phyloP scores from a whole-genome alignment of 352 stramenopile species.

The Phytophthora fragariaefolia region DNA sequence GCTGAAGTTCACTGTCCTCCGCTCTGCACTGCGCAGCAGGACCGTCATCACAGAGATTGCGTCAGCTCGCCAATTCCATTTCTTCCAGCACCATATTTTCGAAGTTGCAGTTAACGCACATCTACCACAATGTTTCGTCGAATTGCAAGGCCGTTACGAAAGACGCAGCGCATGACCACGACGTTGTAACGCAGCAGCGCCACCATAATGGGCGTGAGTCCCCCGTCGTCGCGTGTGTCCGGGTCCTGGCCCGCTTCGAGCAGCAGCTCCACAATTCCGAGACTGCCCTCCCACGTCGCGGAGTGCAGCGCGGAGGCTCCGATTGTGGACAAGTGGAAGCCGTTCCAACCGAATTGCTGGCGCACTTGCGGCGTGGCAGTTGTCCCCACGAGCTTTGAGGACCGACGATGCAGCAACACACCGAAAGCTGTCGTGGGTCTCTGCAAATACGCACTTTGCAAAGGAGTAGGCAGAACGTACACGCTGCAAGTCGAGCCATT shows the following conservation, averaged over 20 bases:
- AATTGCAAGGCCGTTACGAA: conserved; percentile 16
- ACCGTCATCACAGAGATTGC: too few species aligned
- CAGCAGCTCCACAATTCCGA: conserved; percentile 14
- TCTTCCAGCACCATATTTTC: too few species aligned
- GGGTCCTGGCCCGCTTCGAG: conserved; percentile 23
- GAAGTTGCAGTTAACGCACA: conserved; percentile 11
- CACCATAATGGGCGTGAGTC: conserved; percentile 33
- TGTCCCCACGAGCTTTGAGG: conserved; percentile 6
- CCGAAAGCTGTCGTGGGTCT: conserved; percentile 4
- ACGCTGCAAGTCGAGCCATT: conserved; percentile 29
- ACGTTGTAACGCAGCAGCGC: conserved; percentile 26
- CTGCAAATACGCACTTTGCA: too few species aligned
- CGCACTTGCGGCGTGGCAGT: background rate
- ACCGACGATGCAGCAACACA: conserved; percentile 5
- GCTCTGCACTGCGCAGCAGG: too few species aligned
- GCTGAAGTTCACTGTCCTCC: too few species aligned
- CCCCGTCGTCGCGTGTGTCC: conserved; percentile 23
- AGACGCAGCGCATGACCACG: conserved; percentile 30
- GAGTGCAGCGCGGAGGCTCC: conserved; percentile 31
- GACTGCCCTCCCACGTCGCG: conserved; percentile 18
- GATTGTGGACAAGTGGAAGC: conserved; percentile 31
- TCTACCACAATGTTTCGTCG: conserved; percentile 33
- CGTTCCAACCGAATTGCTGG: conserved; percentile 24
- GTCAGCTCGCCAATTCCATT: too few species aligned
- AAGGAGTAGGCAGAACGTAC: conserved; percentile 15